Conservation (phyloP, 2,329 filamentous ascomycete genomes). For the Aspergillus glaucus region DNA sequence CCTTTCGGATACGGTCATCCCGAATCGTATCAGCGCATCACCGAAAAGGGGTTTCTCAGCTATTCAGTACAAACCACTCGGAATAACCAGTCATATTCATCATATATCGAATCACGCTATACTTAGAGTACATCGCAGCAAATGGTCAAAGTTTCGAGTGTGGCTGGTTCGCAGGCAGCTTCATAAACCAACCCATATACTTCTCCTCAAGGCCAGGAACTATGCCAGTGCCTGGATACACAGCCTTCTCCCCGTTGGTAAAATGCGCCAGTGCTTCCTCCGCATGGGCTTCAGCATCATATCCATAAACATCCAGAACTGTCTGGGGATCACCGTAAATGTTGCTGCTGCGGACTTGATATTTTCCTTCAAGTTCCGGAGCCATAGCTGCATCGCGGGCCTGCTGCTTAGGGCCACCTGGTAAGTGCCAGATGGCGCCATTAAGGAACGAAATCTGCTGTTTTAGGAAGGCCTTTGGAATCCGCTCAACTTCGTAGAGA, state of each 20-base stretch:
- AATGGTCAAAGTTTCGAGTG: too few species aligned
- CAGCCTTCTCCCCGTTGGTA: neutral
- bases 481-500: conserved; percentile 35
- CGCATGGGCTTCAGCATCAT: conserved; percentile 40
- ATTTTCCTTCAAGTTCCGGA: conserved; percentile 34
- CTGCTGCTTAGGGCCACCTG: conserved; percentile 37
- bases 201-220: neutral
- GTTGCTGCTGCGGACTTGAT: conserved; percentile 39
- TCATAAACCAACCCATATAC: neutral
- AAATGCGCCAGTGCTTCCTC: conserved; percentile 20
- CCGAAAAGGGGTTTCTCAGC: too few species aligned
- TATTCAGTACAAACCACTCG: too few species aligned
- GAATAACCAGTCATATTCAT: too few species aligned
- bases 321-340: conserved; percentile 46
- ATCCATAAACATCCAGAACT: conserved; percentile 45
- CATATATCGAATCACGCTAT: too few species aligned
- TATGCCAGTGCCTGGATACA: neutral
- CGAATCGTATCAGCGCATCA: neutral
- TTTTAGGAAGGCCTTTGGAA: conserved; percentile 32
- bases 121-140: too few species aligned
- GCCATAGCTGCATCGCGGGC: conserved; percentile 39
- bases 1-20: neutral
- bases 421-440: conserved; percentile 44
- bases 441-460: conserved; percentile 44
- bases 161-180: too few species aligned